Percentiles rank a stretch among this genome's conserved stretches.
phyloP scores from a whole-genome alignment of 2,329 filamentous ascomycete genomes.

The Pezizomycotina sp. region DNA sequence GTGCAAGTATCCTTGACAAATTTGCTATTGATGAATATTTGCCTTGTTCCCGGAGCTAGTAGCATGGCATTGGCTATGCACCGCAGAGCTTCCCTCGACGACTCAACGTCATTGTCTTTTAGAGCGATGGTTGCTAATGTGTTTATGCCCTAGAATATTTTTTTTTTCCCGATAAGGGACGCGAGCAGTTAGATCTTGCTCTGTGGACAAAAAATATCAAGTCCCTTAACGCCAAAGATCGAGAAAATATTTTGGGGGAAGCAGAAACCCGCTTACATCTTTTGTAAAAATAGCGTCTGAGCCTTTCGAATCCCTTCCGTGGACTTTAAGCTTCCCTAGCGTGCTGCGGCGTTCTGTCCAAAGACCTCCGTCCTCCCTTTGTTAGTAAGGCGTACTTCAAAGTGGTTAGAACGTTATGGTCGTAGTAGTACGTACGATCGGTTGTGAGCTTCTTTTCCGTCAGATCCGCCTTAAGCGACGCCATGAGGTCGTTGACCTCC shows the following conservation, averaged over 20 bases:
- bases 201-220: conserved; percentile 7
- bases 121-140: conserved; percentile 59
- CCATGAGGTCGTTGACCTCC: too few species aligned
- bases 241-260: too few species aligned
- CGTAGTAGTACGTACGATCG: too few species aligned
- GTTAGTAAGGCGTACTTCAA: too few species aligned
- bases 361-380: too few species aligned
- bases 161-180: too few species aligned
- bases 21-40: conserved; percentile 55
- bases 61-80: conserved; percentile 75
- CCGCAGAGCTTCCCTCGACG: conserved; percentile 59
- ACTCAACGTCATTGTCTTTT: conserved; percentile 39
- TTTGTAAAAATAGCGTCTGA: conserved; percentile 73
- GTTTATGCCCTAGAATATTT: conserved; percentile 52
- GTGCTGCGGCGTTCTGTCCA: conserved; percentile 26
- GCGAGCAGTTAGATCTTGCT: conserved; percentile 2
- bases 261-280: too few species aligned
- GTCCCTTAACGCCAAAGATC: conserved; percentile 24
- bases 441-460: too few species aligned
- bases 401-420: too few species aligned
- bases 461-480: too few species aligned
- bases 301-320: conserved; percentile 54
- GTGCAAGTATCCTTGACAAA: conserved; percentile 51
- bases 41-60: conserved; percentile 48
- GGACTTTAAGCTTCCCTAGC: conserved; percentile 57